Conservation (phyloP, 2,329 filamentous ascomycete genomes). For the Phyllosticta citrichinensis region DNA sequence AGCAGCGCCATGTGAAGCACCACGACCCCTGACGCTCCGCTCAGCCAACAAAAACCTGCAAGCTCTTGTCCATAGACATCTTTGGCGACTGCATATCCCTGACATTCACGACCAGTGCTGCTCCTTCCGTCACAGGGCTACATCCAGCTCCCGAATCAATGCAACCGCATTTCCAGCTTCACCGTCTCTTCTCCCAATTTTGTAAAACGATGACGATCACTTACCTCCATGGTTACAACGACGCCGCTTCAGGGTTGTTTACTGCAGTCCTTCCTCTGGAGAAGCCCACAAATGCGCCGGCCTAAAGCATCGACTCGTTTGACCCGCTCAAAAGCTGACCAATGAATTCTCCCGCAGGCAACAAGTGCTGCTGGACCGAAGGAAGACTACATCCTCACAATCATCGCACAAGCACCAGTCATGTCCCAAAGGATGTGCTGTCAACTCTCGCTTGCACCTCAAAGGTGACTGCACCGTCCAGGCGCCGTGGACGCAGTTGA, state of each 20-base stretch:
- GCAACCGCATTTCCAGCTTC: neutral
- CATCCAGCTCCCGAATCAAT: neutral
- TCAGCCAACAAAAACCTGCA: neutral
- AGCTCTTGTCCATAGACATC: neutral
- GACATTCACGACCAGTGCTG: neutral
- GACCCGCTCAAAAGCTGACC: neutral
- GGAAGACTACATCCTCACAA: neutral
- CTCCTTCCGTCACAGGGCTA: neutral
- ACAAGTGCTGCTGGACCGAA: neutral
- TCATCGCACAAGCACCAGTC: neutral
- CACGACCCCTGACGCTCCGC: neutral
- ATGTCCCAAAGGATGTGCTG: neutral
- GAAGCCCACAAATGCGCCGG: neutral
- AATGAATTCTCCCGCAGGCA: neutral
- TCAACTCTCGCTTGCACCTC: neutral
- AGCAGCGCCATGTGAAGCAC: neutral
- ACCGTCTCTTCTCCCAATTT: neutral
- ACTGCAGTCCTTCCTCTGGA: neutral
- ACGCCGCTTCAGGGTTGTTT: neutral
- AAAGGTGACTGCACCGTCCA: neutral
- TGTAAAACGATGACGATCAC: neutral
- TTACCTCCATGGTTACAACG: neutral
- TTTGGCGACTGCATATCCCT: neutral
- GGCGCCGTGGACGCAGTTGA: neutral
- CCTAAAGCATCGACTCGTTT: neutral